Percentiles rank a stretch among this genome's conserved stretches.
Conservation (phyloP, 1,284 basidiomycete genomes). For the Schizophyllum commune region DNA sequence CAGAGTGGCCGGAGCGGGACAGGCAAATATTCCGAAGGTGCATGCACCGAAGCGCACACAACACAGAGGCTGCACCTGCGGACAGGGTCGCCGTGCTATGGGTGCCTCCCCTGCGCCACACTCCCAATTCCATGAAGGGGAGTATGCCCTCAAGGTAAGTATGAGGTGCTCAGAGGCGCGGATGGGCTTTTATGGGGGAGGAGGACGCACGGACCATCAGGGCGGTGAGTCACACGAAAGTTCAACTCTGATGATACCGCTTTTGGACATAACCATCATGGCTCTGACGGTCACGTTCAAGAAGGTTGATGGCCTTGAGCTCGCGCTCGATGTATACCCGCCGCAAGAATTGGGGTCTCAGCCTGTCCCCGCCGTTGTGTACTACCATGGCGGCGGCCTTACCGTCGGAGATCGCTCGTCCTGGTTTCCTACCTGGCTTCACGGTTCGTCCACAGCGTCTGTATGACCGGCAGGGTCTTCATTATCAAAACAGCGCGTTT, state of each 20-base stretch:
- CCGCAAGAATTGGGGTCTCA: constrained; percentile 10
- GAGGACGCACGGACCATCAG: background rate
- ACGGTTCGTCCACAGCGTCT: constrained; percentile 31
- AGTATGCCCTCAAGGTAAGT: constrained; percentile 37
- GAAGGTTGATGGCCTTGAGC: constrained; percentile 2
- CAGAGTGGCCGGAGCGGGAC: constrained; percentile 18
- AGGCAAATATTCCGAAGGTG: constrained; percentile 67
- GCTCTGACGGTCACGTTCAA: constrained; percentile 6
- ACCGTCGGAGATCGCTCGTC: constrained; percentile 47
- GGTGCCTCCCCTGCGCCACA: constrained; percentile 37
- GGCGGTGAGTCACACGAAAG: background rate
- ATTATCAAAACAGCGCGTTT: constrained; percentile 20
- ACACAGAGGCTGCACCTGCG: constrained; percentile 44
- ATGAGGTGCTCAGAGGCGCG: constrained; percentile 17
- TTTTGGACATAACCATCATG: background rate
- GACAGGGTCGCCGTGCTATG: constrained; percentile 71
- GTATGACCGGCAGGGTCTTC: background rate
- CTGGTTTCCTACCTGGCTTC: constrained; percentile 58
- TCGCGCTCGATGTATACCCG: constrained; percentile 26
- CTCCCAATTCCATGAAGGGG: constrained; percentile 33
- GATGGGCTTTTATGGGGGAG: background rate
- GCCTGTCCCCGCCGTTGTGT: constrained; percentile 39
- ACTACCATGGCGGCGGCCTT: constrained; percentile 59
- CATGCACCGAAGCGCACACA: constrained; percentile 62
- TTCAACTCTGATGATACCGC: background rate